Evolutionary conservation across 2,329 filamentous ascomycete species (phyloP).

Genomic region (Coniochaeta hoffmannii): DNA sequence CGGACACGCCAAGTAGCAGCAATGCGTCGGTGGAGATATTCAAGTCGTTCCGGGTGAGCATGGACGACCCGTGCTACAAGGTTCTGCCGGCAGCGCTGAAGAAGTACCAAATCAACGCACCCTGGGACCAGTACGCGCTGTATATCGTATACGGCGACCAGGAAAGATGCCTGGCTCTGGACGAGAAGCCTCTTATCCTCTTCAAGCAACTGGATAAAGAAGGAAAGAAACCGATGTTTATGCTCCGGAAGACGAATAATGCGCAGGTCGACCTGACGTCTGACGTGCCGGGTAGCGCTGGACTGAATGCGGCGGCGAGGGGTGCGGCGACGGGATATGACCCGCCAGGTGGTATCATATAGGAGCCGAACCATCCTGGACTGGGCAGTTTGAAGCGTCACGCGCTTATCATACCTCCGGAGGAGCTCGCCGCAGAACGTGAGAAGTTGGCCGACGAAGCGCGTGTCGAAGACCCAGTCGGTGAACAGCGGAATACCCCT

Average conservation of each 20-base stretch:
- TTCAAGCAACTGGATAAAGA: conserved; percentile 98
- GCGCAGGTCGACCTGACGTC: conserved; percentile 35
- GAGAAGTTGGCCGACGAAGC: not conserved
- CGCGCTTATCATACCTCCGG: not conserved
- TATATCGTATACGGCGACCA: conserved; percentile 99
- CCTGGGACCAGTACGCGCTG: conserved; percentile 93
- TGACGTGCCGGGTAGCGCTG: conserved; percentile 46
- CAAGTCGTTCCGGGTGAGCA: conserved; percentile 96
- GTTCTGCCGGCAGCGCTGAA: conserved; percentile 91
- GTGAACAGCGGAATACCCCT: not conserved
- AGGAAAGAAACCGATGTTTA: conserved; percentile 98
- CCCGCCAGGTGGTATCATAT: conserved; percentile 55
- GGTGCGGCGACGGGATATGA: conserved; percentile 43
- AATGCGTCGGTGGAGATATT: conserved; percentile 82
- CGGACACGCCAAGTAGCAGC: conserved; percentile 50
- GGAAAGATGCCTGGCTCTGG: conserved; percentile 82
- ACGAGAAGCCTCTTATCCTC: conserved; percentile 89
- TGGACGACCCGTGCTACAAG: conserved; percentile 97
- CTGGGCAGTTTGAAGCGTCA: not conserved
- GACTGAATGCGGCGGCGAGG: conserved; percentile 35
- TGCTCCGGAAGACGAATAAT: conserved; percentile 67
- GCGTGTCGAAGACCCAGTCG: not conserved
- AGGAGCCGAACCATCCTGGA: conserved; percentile 5
- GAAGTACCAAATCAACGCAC: conserved; percentile 97
- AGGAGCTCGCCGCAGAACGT: not conserved